Evolutionary conservation across 331 rosid genomes (phyloP).

Genomic region (Prunus yedoensis): DNA sequence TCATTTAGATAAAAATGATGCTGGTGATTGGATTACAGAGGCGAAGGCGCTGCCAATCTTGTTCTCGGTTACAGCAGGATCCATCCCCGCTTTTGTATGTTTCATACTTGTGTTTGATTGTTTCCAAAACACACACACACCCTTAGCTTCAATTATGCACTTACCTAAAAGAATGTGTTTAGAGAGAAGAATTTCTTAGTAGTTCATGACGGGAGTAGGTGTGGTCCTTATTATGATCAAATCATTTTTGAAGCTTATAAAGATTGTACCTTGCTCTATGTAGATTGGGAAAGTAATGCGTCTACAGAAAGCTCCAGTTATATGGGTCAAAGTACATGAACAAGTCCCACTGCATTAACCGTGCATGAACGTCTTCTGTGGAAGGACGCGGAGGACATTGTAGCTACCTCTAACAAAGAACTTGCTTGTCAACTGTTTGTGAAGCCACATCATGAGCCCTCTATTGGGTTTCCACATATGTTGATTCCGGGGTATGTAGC

Average conservation of each 20-base stretch:
- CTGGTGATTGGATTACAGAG: constrained; percentile 77
- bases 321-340: constrained; percentile 21
- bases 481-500: constrained; percentile 78
- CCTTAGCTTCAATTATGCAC: neutral
- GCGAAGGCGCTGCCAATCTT: constrained; percentile 96
- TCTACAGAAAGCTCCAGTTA: constrained; percentile 55
- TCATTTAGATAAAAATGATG: constrained; percentile 45
- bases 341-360: constrained; percentile 56
- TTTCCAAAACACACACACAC: neutral
- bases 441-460: constrained; percentile 66
- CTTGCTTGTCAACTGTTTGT: constrained; percentile 49
- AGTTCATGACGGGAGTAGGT: neutral
- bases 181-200: neutral
- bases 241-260: neutral
- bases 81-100: constrained; percentile 62
- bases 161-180: neutral
- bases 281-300: constrained; percentile 95
- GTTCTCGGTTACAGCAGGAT: constrained; percentile 77
- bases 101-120: neutral
- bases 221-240: neutral
- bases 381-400: constrained; percentile 53
- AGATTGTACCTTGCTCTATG: neutral
- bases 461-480: constrained; percentile 68
- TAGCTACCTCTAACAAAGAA: constrained; percentile 54
- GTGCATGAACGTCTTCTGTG: constrained; percentile 61